Conservation (phyloP, 306 rosid genomes). For the Lotus japonicus region DNA sequence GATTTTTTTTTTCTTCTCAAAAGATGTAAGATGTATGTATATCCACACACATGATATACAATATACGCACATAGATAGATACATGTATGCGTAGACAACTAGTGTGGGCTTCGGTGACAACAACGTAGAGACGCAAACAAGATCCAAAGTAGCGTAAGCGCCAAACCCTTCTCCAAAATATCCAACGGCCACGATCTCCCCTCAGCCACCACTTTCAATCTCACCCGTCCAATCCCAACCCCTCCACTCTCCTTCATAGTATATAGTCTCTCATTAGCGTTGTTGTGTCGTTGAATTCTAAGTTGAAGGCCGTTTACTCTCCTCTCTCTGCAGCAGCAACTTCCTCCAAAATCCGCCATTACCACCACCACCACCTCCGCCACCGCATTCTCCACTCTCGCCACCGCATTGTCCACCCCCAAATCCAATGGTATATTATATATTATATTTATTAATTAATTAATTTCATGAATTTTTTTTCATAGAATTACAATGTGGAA, state of each 20-base stretch:
- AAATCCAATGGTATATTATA: conserved; percentile 5
- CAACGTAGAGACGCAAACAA: conserved; percentile 56
- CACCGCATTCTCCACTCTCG: not conserved
- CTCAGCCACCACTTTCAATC: conserved; percentile 59
- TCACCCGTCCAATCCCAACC: conserved; percentile 27
- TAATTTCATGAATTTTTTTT: no score
- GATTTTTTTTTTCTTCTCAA: no score
- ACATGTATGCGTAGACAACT: conserved; percentile 33
- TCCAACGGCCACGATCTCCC: conserved; percentile 29
- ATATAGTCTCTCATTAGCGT: conserved; percentile 26
- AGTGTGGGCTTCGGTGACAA: not conserved
- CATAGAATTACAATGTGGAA: no score
- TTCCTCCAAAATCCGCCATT: conserved; percentile 7
- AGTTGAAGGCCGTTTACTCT: conserved; percentile 49
- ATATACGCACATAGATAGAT: no score
- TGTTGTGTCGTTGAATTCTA: conserved; percentile 54
- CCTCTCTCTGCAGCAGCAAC: not conserved
- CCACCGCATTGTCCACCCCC: conserved; percentile 20
- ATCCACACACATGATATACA: no score
- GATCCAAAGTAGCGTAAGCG: conserved; percentile 94
- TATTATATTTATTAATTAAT: no score
- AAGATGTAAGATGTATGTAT: no score
- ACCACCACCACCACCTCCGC: not conserved
- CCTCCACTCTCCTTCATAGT: conserved; percentile 23
- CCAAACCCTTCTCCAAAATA: conserved; percentile 59